These are phyloP conservation scores for Pisolithus thermaeus DNA, from an alignment of 1,284 basidiomycete species.

Conservation along the genomic window DNA sequence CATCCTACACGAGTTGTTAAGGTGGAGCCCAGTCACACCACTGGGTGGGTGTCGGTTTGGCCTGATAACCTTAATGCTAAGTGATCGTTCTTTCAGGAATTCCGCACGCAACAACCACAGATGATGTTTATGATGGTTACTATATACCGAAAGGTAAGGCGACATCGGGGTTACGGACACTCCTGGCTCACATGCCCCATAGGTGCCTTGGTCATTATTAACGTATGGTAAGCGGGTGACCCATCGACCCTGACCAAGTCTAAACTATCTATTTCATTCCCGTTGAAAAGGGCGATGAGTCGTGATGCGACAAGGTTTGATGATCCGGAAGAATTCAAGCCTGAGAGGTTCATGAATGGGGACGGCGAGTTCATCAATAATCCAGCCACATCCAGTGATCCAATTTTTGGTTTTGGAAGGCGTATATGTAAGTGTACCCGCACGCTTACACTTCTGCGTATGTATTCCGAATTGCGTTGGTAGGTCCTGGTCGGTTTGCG, in stretches of 20 bases:
- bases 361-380: constrained; percentile 16
- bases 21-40: constrained; percentile 31
- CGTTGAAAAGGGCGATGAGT: constrained; percentile 27
- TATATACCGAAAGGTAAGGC: constrained; percentile 23
- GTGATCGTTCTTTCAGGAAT: constrained; percentile 11
- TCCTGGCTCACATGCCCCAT: constrained; percentile 5
- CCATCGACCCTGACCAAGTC: constrained; percentile 6
- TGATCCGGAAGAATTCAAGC: constrained; percentile 18
- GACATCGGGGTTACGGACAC: neutral
- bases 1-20: constrained; percentile 31
- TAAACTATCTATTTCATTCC: neutral
- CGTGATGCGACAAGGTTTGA: constrained; percentile 13
- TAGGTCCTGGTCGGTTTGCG: constrained; percentile 22
- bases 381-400: constrained; percentile 29
- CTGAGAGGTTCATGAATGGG: constrained; percentile 18
- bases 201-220: constrained; percentile 25
- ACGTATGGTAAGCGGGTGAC: constrained; percentile 18
- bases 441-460: neutral
- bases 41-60: constrained; percentile 19
- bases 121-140: constrained; percentile 27
- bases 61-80: constrained; percentile 7
- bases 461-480: constrained; percentile 7
- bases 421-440: constrained; percentile 26
- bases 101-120: constrained; percentile 21
- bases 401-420: constrained; percentile 37